phyloP scores from a whole-genome alignment of 352 stramenopile genomes.

The Phytophthora tentaculata region DNA sequence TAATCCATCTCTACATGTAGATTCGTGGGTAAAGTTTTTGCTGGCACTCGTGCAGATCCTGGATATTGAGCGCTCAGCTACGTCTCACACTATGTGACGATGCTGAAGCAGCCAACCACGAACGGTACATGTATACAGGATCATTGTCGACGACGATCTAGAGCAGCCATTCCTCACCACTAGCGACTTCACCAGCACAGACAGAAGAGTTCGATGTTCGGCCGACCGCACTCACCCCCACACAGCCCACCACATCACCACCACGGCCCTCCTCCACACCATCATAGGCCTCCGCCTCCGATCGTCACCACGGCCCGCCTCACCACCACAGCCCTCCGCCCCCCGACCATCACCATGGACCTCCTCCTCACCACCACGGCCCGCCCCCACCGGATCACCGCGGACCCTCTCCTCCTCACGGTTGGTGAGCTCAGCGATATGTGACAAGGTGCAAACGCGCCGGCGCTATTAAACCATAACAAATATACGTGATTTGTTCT shows the following conservation, averaged over 20 bases:
- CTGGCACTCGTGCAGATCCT: constrained; percentile 17
- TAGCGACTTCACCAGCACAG: constrained; percentile 3
- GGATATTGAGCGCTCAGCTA: neutral
- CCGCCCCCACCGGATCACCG: constrained; percentile 11
- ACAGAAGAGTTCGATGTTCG: constrained; percentile 23
- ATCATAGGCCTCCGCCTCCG: constrained; percentile 18
- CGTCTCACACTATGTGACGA: constrained; percentile 8
- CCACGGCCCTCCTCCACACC: constrained; percentile 7
- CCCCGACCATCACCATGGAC: constrained; percentile 11
- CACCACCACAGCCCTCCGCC: constrained; percentile 10
- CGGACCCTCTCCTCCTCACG: constrained; percentile 14
- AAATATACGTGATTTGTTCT: too few relatives aligned
- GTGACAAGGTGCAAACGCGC: too few relatives aligned
- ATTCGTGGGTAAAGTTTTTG: constrained; percentile 18
- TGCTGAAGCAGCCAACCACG: too few relatives aligned
- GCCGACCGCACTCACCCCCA: constrained; percentile 17
- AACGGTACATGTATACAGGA: too few relatives aligned
- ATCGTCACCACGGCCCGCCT: constrained; percentile 1
- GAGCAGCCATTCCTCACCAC: too few relatives aligned
- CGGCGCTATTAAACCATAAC: too few relatives aligned
- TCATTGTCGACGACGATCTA: constrained; percentile 9
- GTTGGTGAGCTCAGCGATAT: constrained; percentile 16
- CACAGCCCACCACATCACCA: constrained; percentile 25
- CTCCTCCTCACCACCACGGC: constrained; percentile 13
- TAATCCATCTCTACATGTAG: too few relatives aligned